Evolutionary conservation across 1,284 basidiomycete genomes (phyloP).

Genomic region (Apiotrichum montevideense): DNA sequence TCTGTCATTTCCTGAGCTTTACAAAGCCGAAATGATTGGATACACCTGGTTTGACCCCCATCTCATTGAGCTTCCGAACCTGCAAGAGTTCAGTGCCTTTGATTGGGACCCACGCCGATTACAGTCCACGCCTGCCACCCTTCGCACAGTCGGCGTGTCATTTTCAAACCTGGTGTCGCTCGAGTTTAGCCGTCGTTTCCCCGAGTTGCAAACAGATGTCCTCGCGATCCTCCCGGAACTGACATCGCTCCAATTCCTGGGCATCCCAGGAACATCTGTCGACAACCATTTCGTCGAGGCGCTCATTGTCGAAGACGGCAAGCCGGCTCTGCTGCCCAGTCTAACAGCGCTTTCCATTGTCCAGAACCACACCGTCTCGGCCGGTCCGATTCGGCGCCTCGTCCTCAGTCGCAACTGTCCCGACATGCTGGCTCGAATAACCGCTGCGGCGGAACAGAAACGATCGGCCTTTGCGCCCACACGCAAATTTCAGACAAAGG

Average conservation of each 20-base stretch:
- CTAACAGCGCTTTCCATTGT: conserved; percentile 29
- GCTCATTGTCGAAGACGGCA: conserved; percentile 11
- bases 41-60: too few species aligned
- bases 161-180: conserved; percentile 20
- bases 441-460: background rate
- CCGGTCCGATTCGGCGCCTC: conserved; percentile 19
- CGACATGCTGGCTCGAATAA: background rate
- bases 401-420: conserved; percentile 13
- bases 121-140: background rate
- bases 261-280: conserved; percentile 20
- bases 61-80: conserved; percentile 1
- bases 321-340: conserved; percentile 22
- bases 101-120: background rate
- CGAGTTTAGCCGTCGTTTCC: conserved; percentile 21
- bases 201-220: conserved; percentile 5
- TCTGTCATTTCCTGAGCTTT: background rate
- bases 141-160: conserved; percentile 13
- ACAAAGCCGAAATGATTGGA: background rate
- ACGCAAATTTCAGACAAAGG: background rate
- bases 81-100: conserved; percentile 15
- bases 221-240: conserved; percentile 10
- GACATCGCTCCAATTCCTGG: conserved; percentile 25
- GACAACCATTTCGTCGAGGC: conserved; percentile 28
- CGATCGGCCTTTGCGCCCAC: conserved; percentile 3
- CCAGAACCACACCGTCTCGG: conserved; percentile 18